Conservation (phyloP, 228 moss, liverwort and hornwort species). For the Sphagnum fallax region DNA sequence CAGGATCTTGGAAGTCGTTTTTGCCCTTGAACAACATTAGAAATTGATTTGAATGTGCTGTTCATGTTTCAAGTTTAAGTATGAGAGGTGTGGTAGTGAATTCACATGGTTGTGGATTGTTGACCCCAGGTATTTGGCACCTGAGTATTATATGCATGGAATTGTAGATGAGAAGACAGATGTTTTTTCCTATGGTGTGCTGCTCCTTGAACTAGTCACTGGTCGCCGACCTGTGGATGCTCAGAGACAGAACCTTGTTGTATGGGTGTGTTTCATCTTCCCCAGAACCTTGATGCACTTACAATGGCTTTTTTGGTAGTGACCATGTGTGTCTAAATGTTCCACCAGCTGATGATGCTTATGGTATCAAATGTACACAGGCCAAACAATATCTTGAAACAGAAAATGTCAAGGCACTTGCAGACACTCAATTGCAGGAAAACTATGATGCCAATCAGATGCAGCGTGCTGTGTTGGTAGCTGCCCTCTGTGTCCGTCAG, state of each 20-base stretch:
- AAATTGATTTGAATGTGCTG: too few relatives aligned
- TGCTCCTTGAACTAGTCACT: constrained; percentile 84
- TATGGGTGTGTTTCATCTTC: constrained; percentile 64
- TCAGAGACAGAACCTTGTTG: constrained; percentile 75
- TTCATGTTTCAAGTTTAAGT: background rate
- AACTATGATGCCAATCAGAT: constrained; percentile 59
- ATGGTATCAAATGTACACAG: constrained; percentile 13
- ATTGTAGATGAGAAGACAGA: constrained; percentile 98
- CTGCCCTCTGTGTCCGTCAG: constrained; percentile 69
- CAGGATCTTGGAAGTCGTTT: too few relatives aligned
- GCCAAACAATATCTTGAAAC: constrained; percentile 71
- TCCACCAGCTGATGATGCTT: background rate
- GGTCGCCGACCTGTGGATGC: constrained; percentile 68
- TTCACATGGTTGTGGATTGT: too few relatives aligned
- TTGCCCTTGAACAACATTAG: too few relatives aligned
- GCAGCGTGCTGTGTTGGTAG: constrained; percentile 66
- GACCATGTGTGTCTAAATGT: too few relatives aligned
- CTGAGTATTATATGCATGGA: constrained; percentile 95
- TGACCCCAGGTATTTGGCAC: constrained; percentile 65
- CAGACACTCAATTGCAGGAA: constrained; percentile 56
- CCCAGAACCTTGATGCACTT: too few relatives aligned
- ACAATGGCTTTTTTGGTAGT: too few relatives aligned
- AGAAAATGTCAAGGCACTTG: constrained; percentile 62
- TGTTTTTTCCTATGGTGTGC: constrained; percentile 84
- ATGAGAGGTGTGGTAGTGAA: too few relatives aligned